phyloP scores from a whole-genome alignment of 306 rosid genomes.

The Acacia crassicarpa region DNA sequence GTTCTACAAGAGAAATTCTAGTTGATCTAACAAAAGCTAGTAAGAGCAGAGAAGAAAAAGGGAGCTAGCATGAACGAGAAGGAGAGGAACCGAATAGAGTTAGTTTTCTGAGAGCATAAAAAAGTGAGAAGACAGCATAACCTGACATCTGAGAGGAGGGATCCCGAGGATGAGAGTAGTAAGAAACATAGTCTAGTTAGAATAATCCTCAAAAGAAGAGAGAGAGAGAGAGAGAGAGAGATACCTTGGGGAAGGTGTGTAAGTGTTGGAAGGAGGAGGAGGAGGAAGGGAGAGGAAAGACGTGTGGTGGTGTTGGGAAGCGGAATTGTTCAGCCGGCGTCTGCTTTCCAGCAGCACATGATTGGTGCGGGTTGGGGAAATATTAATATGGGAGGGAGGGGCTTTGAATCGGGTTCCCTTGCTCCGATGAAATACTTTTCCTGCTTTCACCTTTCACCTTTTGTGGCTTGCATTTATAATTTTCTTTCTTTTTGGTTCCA shows the following conservation, averaged over 20 bases:
- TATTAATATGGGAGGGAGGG: not conserved
- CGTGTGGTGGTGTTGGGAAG: slow-evolving; percentile 22
- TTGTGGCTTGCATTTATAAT: slow-evolving; percentile 50
- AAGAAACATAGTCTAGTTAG: slow-evolving; percentile 10
- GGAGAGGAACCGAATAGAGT: too few species aligned
- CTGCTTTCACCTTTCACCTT: slow-evolving; percentile 67
- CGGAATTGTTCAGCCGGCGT: slow-evolving; percentile 37
- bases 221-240: not conserved
- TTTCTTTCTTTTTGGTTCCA: slow-evolving; percentile 40
- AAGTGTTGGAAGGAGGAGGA: not conserved
- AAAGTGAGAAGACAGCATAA: slow-evolving; percentile 12
- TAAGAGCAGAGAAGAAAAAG: slow-evolving; percentile 16
- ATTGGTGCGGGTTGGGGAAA: slow-evolving; percentile 25
- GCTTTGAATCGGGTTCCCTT: slow-evolving; percentile 56
- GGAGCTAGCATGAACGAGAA: not conserved
- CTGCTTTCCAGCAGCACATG: slow-evolving; percentile 55
- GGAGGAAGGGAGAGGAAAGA: slow-evolving; percentile 26
- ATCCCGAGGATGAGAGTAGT: slow-evolving; percentile 37
- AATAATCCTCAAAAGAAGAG: slow-evolving; percentile 24
- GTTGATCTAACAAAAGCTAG: slow-evolving; percentile 26
- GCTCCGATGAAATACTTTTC: slow-evolving; percentile 49
- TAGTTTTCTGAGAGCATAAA: slow-evolving; percentile 19
- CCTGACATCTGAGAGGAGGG: slow-evolving; percentile 33
- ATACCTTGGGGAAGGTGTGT: slow-evolving; percentile 21
- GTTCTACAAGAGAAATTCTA: slow-evolving; percentile 23